These are phyloP conservation scores for Lyophyllum shimeji DNA, from an alignment of 768 basidiomycete genomes.

Conservation along the genomic window DNA sequence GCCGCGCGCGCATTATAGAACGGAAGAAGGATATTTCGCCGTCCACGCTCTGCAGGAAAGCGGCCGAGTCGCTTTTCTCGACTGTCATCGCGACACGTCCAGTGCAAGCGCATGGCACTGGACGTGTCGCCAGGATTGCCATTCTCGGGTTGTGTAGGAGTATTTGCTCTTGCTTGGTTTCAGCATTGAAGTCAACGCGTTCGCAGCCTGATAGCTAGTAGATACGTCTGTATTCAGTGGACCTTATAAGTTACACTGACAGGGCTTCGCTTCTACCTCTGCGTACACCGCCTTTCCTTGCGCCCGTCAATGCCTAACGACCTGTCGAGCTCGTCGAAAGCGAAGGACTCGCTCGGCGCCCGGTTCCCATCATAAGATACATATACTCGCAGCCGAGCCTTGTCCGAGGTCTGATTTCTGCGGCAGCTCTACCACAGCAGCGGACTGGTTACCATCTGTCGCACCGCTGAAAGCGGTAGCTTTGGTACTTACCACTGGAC, in stretches of 20 bases:
- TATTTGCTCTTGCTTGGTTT: slow-evolving; percentile 2
- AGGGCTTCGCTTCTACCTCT: not conserved
- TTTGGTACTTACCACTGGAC: too few relatives aligned
- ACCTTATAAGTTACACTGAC: too few relatives aligned
- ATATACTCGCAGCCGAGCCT: too few relatives aligned
- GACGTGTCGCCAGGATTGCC: slow-evolving; percentile 8
- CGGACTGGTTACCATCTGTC: slow-evolving; percentile 6
- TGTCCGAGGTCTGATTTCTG: not conserved
- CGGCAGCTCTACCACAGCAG: not conserved
- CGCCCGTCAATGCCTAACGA: not conserved
- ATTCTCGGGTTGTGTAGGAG: slow-evolving; percentile 7
- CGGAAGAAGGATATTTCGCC: slow-evolving; percentile 88
- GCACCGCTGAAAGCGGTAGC: too few relatives aligned
- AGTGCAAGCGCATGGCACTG: not conserved
- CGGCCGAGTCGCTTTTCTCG: slow-evolving; percentile 18
- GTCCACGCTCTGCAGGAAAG: slow-evolving; percentile 68
- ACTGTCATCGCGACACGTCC: slow-evolving; percentile 17
- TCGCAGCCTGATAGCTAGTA: not conserved
- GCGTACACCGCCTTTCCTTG: not conserved
- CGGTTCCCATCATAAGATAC: too few relatives aligned
- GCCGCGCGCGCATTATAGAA: slow-evolving; percentile 77
- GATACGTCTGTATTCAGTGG: too few relatives aligned
- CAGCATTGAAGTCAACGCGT: not conserved
- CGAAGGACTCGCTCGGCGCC: too few relatives aligned
- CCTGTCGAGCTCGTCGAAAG: not conserved